Base-by-base conservation (phyloP, 179 eudicot species). In the Gypsophila paniculata region DNA sequence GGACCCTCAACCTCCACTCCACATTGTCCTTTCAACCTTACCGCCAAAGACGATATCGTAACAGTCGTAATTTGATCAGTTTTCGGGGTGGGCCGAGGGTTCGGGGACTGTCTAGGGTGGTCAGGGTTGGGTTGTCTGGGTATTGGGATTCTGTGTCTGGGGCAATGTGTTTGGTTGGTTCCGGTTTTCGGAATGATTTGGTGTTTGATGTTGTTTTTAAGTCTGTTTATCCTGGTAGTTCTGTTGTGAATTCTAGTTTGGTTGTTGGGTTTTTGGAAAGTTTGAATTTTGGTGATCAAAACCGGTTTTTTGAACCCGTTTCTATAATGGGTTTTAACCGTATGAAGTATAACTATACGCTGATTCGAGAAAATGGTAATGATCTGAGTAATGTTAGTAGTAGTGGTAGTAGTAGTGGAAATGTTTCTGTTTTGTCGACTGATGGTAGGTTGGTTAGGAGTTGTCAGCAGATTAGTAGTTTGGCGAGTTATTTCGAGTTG, bases 111-210 rank as follows among this genome's bases (percentile, higher is more conserved):
- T 4, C 61, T 5, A 32, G 74, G 38, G 48, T 9, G 23, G 32
- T 65, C 39, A 52, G 65, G 51, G 86, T 86, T 80, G 25, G 29
- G 22, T 58, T 93, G 1, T 69, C 72, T 23, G 98, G 98, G 75
- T 88, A 58, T 72, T 93, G 96, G 93, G 74, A 87, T 59, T 82
- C 87, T 18, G 4, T 36, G 22, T 75, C 88, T n/a, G 93, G 93
- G 58, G 78, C 77, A 67, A 76, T 91, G n/a, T 93, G 98, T 79
- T 82, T 91, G 93, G 85, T 91, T 44, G 97, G 97, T 38, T 80
- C 82, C 29, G 91, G 90, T 5, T 19, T 15, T 0, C 74, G 75
- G 73, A 76, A 67, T 11, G n/a, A n/a, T 77, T 17, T 61, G 36
- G 48, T 70, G 15, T 34, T 32, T 59, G 70, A 76, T 77, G 90